Evolutionary conservation across 1,284 basidiomycete species (phyloP).

Genomic region (Tilletia horrida): DNA sequence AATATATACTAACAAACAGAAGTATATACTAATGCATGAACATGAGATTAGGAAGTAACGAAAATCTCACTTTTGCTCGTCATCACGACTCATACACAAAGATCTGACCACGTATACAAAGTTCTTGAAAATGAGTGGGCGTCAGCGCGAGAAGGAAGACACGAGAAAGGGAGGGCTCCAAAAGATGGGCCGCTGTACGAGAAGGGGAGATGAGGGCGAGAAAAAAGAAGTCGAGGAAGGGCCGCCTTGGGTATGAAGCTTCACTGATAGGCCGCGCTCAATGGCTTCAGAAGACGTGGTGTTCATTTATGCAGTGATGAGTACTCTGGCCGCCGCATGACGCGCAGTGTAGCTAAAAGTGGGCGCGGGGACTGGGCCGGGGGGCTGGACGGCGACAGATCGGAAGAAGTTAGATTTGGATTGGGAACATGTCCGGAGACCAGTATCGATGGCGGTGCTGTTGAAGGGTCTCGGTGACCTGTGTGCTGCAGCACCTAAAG

Average conservation of each 20-base stretch:
- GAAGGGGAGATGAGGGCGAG: not conserved
- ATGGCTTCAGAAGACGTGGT: no score
- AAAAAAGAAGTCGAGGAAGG: not conserved
- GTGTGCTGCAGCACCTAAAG: conserved; percentile 57
- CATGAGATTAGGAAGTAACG: no score
- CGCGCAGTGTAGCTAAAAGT: not conserved
- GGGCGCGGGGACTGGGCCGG: not conserved
- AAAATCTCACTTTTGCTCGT: no score
- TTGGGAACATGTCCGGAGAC: no score
- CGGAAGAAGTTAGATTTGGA: no score
- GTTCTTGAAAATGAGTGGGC: conserved; percentile 1
- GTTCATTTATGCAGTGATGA: no score
- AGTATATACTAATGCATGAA: not conserved
- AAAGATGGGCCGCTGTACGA: not conserved
- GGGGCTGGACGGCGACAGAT: not conserved
- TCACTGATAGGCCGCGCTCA: no score
- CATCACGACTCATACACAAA: no score
- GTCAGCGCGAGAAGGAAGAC: not conserved
- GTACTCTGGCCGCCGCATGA: no score
- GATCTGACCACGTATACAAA: not conserved
- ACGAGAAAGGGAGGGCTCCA: not conserved
- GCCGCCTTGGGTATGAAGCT: not conserved
- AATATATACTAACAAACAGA: no score
- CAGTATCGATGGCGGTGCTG: no score
- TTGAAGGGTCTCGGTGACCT: not conserved